phyloP scores from a whole-genome alignment of 345 rosid species.

The Lepidium sativum region DNA sequence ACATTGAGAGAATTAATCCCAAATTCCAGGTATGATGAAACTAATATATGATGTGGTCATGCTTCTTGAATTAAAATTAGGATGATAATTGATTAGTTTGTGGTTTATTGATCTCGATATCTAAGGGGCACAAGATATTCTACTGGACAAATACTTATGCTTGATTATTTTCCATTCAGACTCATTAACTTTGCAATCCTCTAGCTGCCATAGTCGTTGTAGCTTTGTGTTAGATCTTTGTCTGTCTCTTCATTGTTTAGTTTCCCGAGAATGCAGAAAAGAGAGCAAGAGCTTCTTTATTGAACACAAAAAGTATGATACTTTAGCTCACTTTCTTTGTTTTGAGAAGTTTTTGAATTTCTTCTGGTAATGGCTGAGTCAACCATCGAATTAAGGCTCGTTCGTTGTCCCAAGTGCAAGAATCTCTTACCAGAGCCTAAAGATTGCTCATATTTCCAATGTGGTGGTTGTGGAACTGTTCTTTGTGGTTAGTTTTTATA shows the following conservation, averaged over 20 bases:
- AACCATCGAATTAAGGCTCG: slow-evolving; percentile 48
- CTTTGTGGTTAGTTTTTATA: slow-evolving; percentile 53
- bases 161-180: too few relatives aligned
- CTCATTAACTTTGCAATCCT: too few relatives aligned
- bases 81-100: not conserved
- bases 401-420: slow-evolving; percentile 88
- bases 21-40: slow-evolving; percentile 65
- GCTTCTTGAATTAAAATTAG: not conserved
- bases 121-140: not conserved
- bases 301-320: too few relatives aligned
- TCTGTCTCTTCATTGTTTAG: too few relatives aligned
- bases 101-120: not conserved
- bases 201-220: too few relatives aligned
- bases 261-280: too few relatives aligned
- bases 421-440: slow-evolving; percentile 78
- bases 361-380: slow-evolving; percentile 46
- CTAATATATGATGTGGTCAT: not conserved
- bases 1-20: slow-evolving; percentile 45
- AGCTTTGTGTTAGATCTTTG: too few relatives aligned
- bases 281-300: too few relatives aligned
- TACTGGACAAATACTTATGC: not conserved
- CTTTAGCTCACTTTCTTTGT: not conserved
- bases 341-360: not conserved
- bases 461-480: slow-evolving; percentile 96
- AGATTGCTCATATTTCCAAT: slow-evolving; percentile 69